These are phyloP conservation scores for Fraxinus nigra DNA, from an alignment of 305 asterid species.

Conservation along the genomic window DNA sequence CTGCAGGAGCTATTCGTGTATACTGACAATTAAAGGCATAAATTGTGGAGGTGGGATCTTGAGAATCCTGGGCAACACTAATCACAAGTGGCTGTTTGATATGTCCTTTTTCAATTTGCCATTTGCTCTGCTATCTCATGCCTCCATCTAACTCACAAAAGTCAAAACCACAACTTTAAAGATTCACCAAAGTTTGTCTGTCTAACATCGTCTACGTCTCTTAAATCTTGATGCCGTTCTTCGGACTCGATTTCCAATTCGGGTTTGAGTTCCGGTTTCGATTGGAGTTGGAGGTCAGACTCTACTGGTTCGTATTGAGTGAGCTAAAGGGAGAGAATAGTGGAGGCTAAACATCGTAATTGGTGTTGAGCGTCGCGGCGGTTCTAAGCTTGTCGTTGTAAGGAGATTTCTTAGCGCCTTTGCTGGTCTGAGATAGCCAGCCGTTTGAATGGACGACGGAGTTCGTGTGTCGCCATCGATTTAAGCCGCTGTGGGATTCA, in stretches of 20 bases:
- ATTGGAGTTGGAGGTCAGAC: conserved; percentile 14
- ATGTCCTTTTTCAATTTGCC: not conserved
- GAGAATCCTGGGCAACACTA: not conserved
- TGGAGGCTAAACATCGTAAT: conserved; percentile 77
- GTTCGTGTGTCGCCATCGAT: conserved; percentile 70
- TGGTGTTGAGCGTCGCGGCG: conserved; percentile 81
- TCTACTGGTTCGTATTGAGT: conserved; percentile 29
- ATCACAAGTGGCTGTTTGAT: not conserved
- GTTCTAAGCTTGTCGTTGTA: conserved; percentile 70
- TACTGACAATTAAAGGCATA: too few species aligned
- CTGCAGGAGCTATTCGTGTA: too few species aligned
- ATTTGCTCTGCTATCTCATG: not conserved
- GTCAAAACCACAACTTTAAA: not conserved
- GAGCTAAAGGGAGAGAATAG: conserved; percentile 54
- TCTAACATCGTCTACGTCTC: conserved; percentile 29
- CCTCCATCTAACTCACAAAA: not conserved
- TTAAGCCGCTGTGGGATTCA: not conserved
- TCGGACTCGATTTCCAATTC: conserved; percentile 29
- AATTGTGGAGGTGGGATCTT: not conserved
- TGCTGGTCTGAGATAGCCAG: conserved; percentile 85
- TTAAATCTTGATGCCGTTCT: conserved; percentile 5
- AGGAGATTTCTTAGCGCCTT: conserved; percentile 74
- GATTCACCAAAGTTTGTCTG: conserved; percentile 44
- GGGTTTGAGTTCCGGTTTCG: conserved; percentile 16
- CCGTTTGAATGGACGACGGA: conserved; percentile 87